Evolutionary conservation across 2,329 filamentous ascomycete species (phyloP).

Genomic region (Bipolaris cookei): DNA sequence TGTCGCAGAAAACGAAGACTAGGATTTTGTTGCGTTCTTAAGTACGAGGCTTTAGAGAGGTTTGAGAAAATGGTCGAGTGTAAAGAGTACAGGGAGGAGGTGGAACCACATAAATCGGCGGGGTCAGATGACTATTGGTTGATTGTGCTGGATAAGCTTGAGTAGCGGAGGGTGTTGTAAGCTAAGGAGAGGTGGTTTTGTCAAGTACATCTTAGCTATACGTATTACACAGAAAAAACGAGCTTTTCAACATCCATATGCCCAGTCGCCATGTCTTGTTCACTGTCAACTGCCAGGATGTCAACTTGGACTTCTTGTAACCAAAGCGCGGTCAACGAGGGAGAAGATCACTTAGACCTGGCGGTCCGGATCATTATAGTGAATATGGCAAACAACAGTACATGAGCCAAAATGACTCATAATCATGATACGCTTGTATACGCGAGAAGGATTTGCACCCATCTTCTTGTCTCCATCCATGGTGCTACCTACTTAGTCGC

Average conservation of each 20-base stretch:
- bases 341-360: too few species aligned
- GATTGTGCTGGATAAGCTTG: background rate
- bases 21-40: background rate
- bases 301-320: background rate
- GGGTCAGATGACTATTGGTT: background rate
- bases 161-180: background rate
- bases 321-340: too few species aligned
- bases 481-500: background rate
- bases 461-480: background rate
- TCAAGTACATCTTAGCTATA: too few species aligned
- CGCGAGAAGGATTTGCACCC: background rate
- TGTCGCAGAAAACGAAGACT: background rate
- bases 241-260: background rate
- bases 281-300: background rate
- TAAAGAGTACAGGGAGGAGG: background rate
- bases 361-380: too few species aligned
- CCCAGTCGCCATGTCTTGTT: background rate
- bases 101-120: background rate
- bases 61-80: background rate
- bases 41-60: background rate
- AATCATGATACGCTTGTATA: background rate
- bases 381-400: background rate
- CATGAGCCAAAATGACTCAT: background rate
- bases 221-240: background rate
- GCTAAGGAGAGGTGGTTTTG: background rate